Base-by-base conservation (phyloP, 805 yeast genomes). In the Candida insectorum region DNA sequence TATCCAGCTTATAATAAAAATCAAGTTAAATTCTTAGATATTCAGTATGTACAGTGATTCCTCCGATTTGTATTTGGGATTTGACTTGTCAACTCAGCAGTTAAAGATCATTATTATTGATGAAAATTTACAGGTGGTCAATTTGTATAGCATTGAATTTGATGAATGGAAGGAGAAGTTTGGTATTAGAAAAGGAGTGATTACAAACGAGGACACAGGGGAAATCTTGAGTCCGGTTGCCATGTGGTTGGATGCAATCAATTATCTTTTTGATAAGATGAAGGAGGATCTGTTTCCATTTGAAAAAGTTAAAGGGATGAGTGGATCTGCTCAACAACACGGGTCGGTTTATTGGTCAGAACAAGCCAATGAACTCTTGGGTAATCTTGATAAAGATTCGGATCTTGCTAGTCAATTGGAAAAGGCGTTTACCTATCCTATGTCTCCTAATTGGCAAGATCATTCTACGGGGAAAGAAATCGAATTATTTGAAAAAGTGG, bases 401-500 rank as follows among this genome's bases (percentile, higher is more conserved):
- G 39, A 64, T 2, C 60, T 85, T 31, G 52, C 64, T 23, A 69
- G 62, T 2, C 84, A 73, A 41, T 48, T 84, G 24, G 45, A 48
- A 14, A 45, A 45, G 1, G 81, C 83, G 1, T 81, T 85, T 44
- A 65, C 91, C 2, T 69, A 78, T 45, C 64, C 70, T 5, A 68
- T 68, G 25, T 81, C 94, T 4, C 95, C 96, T 6, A 88, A 89
- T 52, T 88, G 97, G 97, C 97, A 88, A 58, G 96, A 88, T 51
- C 95, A 86, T 52, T 81, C 93, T 16, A 88, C 97, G 0, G 81
- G 76, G 4, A 58, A 66, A 14, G 95, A 88, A 53, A 68, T 85
- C 36, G 51, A 62, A 18, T 69, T 56, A 21, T 80, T 86, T 47
- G 93, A 85, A 49, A 52, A 54, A 1, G 64, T 64, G 1, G 73